Percentiles rank a stretch among this genome's conserved stretches.
phyloP scores from a whole-genome alignment of 805 yeast species.

The Vanderwaltozyma polyspora region DNA sequence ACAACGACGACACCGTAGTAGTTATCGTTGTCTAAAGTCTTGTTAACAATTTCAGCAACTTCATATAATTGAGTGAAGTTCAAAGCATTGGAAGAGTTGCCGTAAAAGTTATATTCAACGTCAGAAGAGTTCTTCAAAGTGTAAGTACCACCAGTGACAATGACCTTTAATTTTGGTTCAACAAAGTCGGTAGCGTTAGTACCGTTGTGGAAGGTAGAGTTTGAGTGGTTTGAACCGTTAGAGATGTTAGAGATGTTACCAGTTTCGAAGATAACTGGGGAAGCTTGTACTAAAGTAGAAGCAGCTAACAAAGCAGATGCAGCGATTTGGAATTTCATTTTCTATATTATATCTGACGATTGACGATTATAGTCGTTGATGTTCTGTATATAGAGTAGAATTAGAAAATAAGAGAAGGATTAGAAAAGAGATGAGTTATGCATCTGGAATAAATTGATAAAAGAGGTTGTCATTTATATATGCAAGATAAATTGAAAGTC shows the following conservation, averaged over 20 bases:
- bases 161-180: constrained; percentile 9
- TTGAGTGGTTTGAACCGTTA: constrained; percentile 1
- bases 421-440: too few relatives aligned
- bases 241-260: constrained; percentile 1
- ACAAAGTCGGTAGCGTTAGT: constrained; percentile 3
- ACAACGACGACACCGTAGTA: constrained; percentile 16
- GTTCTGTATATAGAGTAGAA: too few relatives aligned
- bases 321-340: too few relatives aligned
- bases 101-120: constrained; percentile 10
- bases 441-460: too few relatives aligned
- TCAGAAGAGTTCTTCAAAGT: constrained; percentile 5
- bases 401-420: too few relatives aligned
- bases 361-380: too few relatives aligned
- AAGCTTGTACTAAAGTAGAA: constrained; percentile 10
- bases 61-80: constrained; percentile 16
- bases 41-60: constrained; percentile 10
- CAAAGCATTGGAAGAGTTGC: constrained; percentile 13
- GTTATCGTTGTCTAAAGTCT: constrained; percentile 5
- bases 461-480: too few relatives aligned
- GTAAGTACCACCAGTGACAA: constrained; percentile 17
- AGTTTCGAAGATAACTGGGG: constrained; percentile 6
- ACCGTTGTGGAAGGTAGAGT: constrained; percentile 2
- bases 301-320: constrained; percentile 8
- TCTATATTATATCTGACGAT: too few relatives aligned
- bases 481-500: too few relatives aligned